Conservation (phyloP, 176 grass and related monocot species). For the Avena insularis region DNA sequence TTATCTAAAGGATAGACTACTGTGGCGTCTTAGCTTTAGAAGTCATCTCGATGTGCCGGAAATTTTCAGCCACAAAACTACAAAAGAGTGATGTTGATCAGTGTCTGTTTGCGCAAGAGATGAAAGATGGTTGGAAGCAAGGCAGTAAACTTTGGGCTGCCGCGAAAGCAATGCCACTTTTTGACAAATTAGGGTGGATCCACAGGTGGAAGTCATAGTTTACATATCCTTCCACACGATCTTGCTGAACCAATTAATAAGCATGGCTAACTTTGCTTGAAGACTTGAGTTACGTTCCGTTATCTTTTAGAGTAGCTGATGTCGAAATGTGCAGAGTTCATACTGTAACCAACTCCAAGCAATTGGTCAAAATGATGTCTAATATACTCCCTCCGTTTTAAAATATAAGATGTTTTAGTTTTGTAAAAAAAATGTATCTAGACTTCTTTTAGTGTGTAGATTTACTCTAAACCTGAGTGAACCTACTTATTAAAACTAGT, state of each 20-base stretch:
- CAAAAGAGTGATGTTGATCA: constrained; percentile 8
- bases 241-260: constrained; percentile 18
- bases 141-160: not conserved
- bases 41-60: not conserved
- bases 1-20: too few relatives aligned
- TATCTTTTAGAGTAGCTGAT: not conserved
- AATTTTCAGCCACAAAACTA: constrained; percentile 11
- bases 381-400: not conserved
- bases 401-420: too few relatives aligned
- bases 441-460: too few relatives aligned
- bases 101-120: constrained; percentile 20
- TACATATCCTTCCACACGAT: not conserved
- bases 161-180: not conserved
- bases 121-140: not conserved
- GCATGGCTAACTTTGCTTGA: not conserved
- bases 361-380: not conserved
- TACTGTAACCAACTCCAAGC: not conserved
- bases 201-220: not conserved
- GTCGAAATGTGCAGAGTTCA: not conserved
- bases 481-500: too few relatives aligned
- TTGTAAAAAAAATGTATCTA: too few relatives aligned
- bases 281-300: not conserved
- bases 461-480: too few relatives aligned
- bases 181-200: not conserved
- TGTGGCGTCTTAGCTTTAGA: too few relatives aligned